These are phyloP conservation scores for Mycena vulgaris DNA, from an alignment of 768 basidiomycete genomes.

Conservation along the genomic window DNA sequence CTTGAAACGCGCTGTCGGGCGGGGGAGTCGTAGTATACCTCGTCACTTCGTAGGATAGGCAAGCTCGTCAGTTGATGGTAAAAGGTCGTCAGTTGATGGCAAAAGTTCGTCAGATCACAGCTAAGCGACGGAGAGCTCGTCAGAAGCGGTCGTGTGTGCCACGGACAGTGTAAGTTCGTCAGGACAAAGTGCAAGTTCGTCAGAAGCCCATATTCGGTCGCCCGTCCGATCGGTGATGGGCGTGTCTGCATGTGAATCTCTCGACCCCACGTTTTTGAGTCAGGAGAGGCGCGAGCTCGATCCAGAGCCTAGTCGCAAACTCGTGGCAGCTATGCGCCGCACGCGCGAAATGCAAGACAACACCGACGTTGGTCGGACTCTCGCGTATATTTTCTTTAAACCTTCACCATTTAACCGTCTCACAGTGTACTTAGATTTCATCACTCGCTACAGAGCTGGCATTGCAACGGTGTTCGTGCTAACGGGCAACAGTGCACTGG, in stretches of 20 bases:
- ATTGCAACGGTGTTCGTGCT: background rate
- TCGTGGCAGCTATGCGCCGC: slow-evolving; percentile 8
- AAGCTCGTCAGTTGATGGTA: too few relatives aligned
- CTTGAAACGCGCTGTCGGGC: too few relatives aligned
- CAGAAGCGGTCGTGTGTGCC: too few relatives aligned
- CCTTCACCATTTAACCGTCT: background rate
- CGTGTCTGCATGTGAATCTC: slow-evolving; percentile 22
- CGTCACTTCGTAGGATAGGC: too few relatives aligned
- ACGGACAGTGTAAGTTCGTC: too few relatives aligned
- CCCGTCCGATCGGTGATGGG: background rate
- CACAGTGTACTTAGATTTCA: slow-evolving; percentile 8
- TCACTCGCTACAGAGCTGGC: slow-evolving; percentile 23
- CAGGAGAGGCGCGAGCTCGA: slow-evolving; percentile 21
- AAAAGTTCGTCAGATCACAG: too few relatives aligned
- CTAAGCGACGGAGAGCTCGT: too few relatives aligned
- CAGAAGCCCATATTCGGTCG: too few relatives aligned
- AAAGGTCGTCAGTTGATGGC: too few relatives aligned
- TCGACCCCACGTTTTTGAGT: slow-evolving; percentile 19
- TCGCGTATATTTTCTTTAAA: slow-evolving; percentile 4
- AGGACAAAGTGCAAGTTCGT: too few relatives aligned
- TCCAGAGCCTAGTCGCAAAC: slow-evolving; percentile 6
- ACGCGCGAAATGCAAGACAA: slow-evolving; percentile 27
- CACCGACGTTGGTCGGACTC: slow-evolving; percentile 26
- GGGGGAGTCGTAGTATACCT: too few relatives aligned
- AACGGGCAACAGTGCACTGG: slow-evolving; percentile 14